Base-by-base conservation (phyloP, 257 asterid genomes). In the Sherardia arvensis region DNA sequence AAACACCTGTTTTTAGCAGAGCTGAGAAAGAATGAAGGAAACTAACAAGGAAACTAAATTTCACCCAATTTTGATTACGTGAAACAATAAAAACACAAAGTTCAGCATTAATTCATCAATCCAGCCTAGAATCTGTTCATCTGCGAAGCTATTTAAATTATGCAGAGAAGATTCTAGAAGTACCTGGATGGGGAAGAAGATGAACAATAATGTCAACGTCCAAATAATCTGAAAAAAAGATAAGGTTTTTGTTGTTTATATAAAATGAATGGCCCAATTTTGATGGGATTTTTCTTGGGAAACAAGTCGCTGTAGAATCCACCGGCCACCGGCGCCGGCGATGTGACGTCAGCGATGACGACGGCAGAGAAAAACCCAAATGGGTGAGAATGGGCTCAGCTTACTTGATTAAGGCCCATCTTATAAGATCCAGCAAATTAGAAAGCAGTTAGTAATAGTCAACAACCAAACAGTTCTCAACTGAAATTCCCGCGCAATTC, bases 401-500 rank as follows among this genome's bases (percentile, higher is more conserved):
- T 38, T 17, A 38, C 18, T 12, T 5, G 14, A 12, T 38, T 20
- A 49, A 49, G 20, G 59, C 59, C 59, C 59, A 11, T 5, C 26
- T 11, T 11, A 54, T n/a, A n/a, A n/a, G n/a, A 3, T 54, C 26
- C n/a, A 15, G 17, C 59, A 53, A 21, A 7, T 18, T 7, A 49
- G 23, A 49, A 49, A n/a, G 10, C 58, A 15, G 58, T 66, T 66
- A 22, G 27, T 3, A 20, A 17, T 9, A 53, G 8, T 32, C 59
- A 43, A 43, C 51, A 2, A 10, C n/a, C 40, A 23, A 47, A 20
- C 11, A 36, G n/a, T n/a, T n/a, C n/a, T n/a, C 53, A 85, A 83
- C 84, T 74, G 82, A 82, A 68, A 77, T 88, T 85, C 91, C 91
- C 91, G 71, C 94, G 86, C 80, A 84, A 83, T 65, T 36, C 66